Percentiles rank a stretch among this genome's conserved stretches.
Evolutionary conservation across 768 basidiomycete genomes (phyloP).

Genomic region (Mycena vulgaris): DNA sequence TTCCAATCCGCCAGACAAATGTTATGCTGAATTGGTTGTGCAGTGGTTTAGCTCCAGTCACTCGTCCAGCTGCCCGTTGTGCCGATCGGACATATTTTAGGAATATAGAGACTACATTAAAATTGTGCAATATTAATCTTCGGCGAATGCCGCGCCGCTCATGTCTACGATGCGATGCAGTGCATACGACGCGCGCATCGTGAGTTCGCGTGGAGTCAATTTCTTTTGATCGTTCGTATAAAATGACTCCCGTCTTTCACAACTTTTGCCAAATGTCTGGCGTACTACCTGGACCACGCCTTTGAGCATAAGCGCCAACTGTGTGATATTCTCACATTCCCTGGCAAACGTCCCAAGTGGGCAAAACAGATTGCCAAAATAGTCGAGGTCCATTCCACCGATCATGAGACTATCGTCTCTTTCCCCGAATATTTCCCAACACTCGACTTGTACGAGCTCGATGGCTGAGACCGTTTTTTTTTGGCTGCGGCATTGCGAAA

Average conservation of each 20-base stretch:
- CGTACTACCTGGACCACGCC: not conserved
- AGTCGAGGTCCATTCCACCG: not conserved
- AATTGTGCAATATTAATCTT: not conserved
- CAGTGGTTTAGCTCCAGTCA: slow-evolving; percentile 94
- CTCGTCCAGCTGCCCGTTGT: slow-evolving; percentile 92
- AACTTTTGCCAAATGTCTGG: slow-evolving; percentile 5
- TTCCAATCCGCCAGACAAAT: not conserved
- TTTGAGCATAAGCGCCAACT: not conserved
- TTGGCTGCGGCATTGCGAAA: not conserved
- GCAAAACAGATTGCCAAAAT: slow-evolving; percentile 1
- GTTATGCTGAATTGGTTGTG: slow-evolving; percentile 16
- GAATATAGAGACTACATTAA: not conserved
- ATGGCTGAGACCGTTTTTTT: slow-evolving; percentile 5
- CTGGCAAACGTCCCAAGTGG: not conserved
- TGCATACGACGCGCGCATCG: too few species aligned
- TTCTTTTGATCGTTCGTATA: too few species aligned
- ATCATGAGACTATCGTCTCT: too few species aligned
- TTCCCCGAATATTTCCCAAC: not conserved
- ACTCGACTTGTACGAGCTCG: not conserved
- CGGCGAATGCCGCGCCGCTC: too few species aligned
- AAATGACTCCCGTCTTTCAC: too few species aligned
- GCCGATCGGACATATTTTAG: slow-evolving; percentile 86
- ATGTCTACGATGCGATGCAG: too few species aligned
- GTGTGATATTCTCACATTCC: not conserved
- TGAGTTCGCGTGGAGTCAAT: too few species aligned